Evolutionary conservation across 106 monocot species (phyloP), one percentile per base, ranked within the genome.

Genomic region (Allium fistulosum): DNA sequence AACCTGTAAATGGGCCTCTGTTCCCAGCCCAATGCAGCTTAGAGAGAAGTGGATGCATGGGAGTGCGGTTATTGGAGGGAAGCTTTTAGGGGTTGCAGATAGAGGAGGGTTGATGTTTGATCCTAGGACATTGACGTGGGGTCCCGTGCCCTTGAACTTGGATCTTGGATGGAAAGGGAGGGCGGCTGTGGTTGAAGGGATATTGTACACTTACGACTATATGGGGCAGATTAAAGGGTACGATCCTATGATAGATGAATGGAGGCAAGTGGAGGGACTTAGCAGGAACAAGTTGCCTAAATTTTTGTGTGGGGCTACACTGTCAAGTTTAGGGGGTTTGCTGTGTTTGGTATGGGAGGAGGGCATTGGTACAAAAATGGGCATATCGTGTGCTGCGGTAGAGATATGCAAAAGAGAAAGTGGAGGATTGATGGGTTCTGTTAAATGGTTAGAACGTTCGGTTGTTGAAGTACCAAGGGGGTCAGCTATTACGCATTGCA

Each of bases 21-120:
- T 94, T 17, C 64, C 75, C 28, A 85, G 91, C 71, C 94, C 94
- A 2, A 58, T 69, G 14, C 60, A 59, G 6, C 12, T 87, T 26
- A 78, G 87, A 48, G 73, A 88, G 65, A 90, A 78, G 77, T 91
- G 87, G 91, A 91, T 90, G 85, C 90, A 85, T 75, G 91, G 90
- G 2, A 77, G 67, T 67, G 90, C 69, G 10, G 85, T 91, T 14
- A 68, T 94, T 9, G 80, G 68, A 15, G 80, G 87, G 65, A 80
- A 67, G 75, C 61, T 94, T n/a, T 75, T 94, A 6, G 94, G 87
- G 10, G 72, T 91, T 74, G 87, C 82, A 26, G 90, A 94, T 61
- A 84, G 85, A 2, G 94, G 94, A 2, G 94, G 90, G 6, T 53
- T 94, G 10, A 69, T 69, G 37, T 91, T 81, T 53, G 83, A 91